Percentiles rank a stretch among this genome's conserved stretches.
phyloP scores from a whole-genome alignment of 2,329 filamentous ascomycete species.

The Cercospora janseana region DNA sequence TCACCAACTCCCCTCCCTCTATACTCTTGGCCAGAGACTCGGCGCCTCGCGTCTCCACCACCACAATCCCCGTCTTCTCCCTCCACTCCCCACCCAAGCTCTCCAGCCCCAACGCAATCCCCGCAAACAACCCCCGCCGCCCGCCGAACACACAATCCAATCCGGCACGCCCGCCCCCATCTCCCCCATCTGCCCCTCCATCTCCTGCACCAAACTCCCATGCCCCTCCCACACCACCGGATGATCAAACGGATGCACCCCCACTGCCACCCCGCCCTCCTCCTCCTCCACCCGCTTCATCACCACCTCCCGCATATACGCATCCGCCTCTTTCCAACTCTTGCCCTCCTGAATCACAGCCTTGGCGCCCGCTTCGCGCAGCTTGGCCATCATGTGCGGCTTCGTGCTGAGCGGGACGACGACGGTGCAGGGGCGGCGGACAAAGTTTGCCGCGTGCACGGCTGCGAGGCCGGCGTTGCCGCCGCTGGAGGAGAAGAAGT shows the following conservation, averaged over 20 bases:
- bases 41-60: slow-evolving; percentile 73
- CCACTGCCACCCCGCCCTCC: slow-evolving; percentile 55
- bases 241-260: slow-evolving; percentile 70
- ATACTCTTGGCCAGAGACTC: slow-evolving; percentile 67
- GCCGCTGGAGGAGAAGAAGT: slow-evolving; percentile 60
- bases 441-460: slow-evolving; percentile 65
- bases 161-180: slow-evolving; percentile 52
- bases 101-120: slow-evolving; percentile 68
- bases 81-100: slow-evolving; percentile 35
- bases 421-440: slow-evolving; percentile 68
- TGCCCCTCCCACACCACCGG: slow-evolving; percentile 66
- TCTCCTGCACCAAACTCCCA: slow-evolving; percentile 56
- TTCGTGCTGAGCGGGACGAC: slow-evolving; percentile 68
- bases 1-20: slow-evolving; percentile 52
- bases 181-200: slow-evolving; percentile 42
- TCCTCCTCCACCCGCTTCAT: slow-evolving; percentile 40
- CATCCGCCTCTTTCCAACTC: slow-evolving; percentile 68
- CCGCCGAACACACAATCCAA: slow-evolving; percentile 73
- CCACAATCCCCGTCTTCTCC: slow-evolving; percentile 55
- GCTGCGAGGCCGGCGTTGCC: slow-evolving; percentile 85
- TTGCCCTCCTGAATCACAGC: slow-evolving; percentile 67
- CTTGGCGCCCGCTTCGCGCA: slow-evolving; percentile 64
- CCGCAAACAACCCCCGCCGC: slow-evolving; percentile 76
- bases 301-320: slow-evolving; percentile 60
- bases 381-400: slow-evolving; percentile 67